A percentile compares a stretch with the other conserved stretches of the same genome.
Evolutionary conservation across 176 grass and related monocot genomes (phyloP).

Genomic region (Olyra latifolia): DNA sequence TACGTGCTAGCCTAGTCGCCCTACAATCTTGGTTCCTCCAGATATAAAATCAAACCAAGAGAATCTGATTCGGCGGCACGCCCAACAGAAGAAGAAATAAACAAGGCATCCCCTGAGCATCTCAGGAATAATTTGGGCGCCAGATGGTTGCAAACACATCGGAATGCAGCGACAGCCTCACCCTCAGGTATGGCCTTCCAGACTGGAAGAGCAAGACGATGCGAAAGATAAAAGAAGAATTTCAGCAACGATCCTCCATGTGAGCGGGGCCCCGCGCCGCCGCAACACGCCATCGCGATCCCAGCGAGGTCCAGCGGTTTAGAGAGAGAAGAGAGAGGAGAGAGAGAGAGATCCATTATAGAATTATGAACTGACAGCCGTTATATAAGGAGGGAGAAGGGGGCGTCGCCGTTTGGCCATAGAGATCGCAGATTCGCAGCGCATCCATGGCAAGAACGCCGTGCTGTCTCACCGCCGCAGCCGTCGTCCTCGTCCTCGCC

Average conservation of each 20-base stretch:
- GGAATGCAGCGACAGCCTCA: background rate
- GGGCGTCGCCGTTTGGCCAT: background rate
- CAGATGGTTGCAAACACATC: background rate
- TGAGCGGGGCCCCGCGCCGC: conserved; percentile 31
- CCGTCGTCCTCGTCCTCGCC: conserved; percentile 35
- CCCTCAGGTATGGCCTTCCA: conserved; percentile 29
- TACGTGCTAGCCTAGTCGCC: no score
- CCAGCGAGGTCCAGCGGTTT: conserved; percentile 56
- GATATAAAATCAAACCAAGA: no score
- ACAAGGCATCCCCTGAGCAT: background rate
- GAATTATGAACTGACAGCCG: conserved; percentile 12
- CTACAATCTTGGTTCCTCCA: no score
- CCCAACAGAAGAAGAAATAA: background rate
- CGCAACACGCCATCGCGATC: conserved; percentile 41
- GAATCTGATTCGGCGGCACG: background rate
- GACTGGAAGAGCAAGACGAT: conserved; percentile 13
- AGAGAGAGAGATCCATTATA: conserved; percentile 24
- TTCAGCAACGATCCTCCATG: conserved; percentile 42
- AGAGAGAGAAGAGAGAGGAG: background rate
- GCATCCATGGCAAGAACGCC: conserved; percentile 38
- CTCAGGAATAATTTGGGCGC: conserved; percentile 2
- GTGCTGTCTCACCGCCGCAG: background rate
- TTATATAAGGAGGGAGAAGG: conserved; percentile 13
- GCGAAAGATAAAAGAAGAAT: background rate
- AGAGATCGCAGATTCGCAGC: background rate